Conservation (phyloP, 176 grass and related monocot species). For the Paspalum vaginatum region DNA sequence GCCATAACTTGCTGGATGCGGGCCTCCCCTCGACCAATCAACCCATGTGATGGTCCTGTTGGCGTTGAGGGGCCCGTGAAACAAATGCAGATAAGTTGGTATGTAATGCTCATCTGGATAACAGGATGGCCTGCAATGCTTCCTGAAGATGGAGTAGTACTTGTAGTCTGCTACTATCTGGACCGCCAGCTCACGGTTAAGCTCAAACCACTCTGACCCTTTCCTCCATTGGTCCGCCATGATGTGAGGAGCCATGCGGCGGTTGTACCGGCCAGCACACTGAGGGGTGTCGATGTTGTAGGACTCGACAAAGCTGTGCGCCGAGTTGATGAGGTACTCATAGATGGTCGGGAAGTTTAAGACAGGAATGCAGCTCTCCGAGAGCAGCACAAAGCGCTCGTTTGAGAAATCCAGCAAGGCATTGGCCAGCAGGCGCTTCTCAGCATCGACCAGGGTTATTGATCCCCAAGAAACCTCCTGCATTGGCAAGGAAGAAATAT, state of each 20-base stretch:
- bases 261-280: slow-evolving; percentile 69
- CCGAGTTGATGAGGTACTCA: slow-evolving; percentile 74
- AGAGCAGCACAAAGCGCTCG: slow-evolving; percentile 78
- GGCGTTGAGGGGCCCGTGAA: slow-evolving; percentile 68
- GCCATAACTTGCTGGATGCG: slow-evolving; percentile 76
- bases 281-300: slow-evolving; percentile 70
- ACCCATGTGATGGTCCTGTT: slow-evolving; percentile 89
- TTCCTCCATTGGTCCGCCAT: slow-evolving; percentile 63
- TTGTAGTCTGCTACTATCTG: slow-evolving; percentile 64
- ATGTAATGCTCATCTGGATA: slow-evolving; percentile 91
- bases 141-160: slow-evolving; percentile 73
- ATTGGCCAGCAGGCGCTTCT: slow-evolving; percentile 85
- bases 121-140: slow-evolving; percentile 77
- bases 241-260: slow-evolving; percentile 81
- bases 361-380: slow-evolving; percentile 76
- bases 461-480: slow-evolving; percentile 95
- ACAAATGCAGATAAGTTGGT: slow-evolving; percentile 76
- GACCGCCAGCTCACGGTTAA: slow-evolving; percentile 70
- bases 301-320: slow-evolving; percentile 70
- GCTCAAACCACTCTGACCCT: slow-evolving; percentile 87
- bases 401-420: slow-evolving; percentile 83
- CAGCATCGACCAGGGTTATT: slow-evolving; percentile 75
- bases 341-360: slow-evolving; percentile 81
- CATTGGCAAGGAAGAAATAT: slow-evolving; percentile 30
- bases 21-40: slow-evolving; percentile 90